Percentiles rank a stretch among this genome's conserved stretches.
These are phyloP conservation scores for Lentinula edodes DNA, from an alignment of 768 basidiomycete genomes.

Conservation along the genomic window DNA sequence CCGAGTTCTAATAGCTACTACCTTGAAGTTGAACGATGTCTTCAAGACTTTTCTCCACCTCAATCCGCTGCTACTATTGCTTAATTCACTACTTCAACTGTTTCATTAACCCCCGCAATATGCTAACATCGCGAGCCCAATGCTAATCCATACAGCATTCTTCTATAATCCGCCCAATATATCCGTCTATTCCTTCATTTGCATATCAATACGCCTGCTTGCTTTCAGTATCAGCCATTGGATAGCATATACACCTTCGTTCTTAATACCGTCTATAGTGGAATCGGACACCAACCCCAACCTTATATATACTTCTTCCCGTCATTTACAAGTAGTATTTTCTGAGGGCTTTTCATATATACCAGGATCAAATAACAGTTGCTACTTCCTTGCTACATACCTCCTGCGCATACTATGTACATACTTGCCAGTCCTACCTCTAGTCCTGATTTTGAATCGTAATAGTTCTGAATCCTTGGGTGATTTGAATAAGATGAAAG, in stretches of 20 bases:
- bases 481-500: too few relatives aligned
- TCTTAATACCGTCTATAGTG: not conserved
- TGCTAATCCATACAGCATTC: not conserved
- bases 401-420: not conserved
- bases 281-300: not conserved
- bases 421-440: not conserved
- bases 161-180: not conserved
- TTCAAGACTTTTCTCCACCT: conserved; percentile 43
- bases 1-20: too few relatives aligned
- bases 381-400: not conserved
- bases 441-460: too few relatives aligned
- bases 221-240: not conserved
- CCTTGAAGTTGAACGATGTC: conserved; percentile 58
- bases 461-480: too few relatives aligned
- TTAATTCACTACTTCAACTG: conserved; percentile 14
- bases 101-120: not conserved
- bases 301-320: conserved; percentile 1
- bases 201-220: conserved; percentile 1
- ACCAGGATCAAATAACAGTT: not conserved
- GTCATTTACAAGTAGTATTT: conserved; percentile 13
- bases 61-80: conserved; percentile 11
- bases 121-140: not conserved
- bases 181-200: conserved; percentile 1
- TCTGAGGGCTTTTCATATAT: not conserved
- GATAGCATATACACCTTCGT: conserved; percentile 4